Evolutionary conservation across 192 early-diverging fungal genomes (phyloP).

Genomic region (Gaertneriomyces sp.): DNA sequence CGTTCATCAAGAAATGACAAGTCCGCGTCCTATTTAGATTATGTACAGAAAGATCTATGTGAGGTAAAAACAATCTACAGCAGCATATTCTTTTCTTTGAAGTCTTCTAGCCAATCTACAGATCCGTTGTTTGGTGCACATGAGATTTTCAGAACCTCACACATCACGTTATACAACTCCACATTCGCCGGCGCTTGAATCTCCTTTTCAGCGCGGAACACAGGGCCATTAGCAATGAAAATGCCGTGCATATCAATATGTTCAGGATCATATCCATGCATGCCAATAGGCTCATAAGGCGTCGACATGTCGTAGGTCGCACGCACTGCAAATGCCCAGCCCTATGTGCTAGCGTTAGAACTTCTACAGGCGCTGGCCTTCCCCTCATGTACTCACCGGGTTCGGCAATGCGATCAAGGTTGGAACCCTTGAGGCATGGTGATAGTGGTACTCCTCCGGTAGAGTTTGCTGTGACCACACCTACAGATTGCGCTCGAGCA

Average conservation of each 20-base stretch:
- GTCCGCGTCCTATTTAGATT: too few relatives aligned
- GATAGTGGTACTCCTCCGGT: constrained; percentile 62
- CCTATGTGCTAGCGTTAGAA: not conserved
- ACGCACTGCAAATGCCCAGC: constrained; percentile 29
- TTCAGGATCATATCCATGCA: constrained; percentile 83
- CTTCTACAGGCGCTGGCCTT: not conserved
- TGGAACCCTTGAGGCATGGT: constrained; percentile 60
- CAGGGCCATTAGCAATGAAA: constrained; percentile 75
- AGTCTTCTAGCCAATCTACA: constrained; percentile 10
- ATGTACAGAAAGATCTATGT: not conserved
- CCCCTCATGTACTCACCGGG: constrained; percentile 36
- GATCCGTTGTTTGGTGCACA: constrained; percentile 77
- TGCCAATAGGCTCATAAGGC: constrained; percentile 40
- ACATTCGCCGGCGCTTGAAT: constrained; percentile 58
- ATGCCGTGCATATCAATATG: constrained; percentile 77
- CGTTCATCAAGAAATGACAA: too few relatives aligned
- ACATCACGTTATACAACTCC: constrained; percentile 69
- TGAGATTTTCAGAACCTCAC: constrained; percentile 49
- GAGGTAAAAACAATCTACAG: not conserved
- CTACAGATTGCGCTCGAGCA: too few relatives aligned
- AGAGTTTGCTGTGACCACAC: too few relatives aligned
- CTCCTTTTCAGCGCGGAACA: constrained; percentile 37
- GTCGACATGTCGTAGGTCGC: constrained; percentile 9
- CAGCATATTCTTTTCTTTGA: not conserved
- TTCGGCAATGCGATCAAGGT: constrained; percentile 72